These are phyloP conservation scores for Aspergillus panamensis DNA, from an alignment of 495 filamentous ascomycete genomes.

Conservation along the genomic window DNA sequence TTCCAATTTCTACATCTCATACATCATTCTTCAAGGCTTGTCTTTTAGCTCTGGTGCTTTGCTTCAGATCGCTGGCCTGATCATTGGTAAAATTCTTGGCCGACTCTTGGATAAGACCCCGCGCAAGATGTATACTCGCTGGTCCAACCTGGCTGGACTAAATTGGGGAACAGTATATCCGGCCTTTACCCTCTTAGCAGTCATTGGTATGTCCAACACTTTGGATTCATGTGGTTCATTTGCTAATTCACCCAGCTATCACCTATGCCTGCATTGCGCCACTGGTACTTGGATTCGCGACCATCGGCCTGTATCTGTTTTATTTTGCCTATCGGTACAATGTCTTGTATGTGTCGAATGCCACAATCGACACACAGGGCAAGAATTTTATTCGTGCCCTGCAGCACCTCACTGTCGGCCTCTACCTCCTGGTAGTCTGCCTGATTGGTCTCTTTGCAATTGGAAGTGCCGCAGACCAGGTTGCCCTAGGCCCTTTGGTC, in stretches of 20 bases:
- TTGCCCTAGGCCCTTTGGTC: constrained; percentile 67
- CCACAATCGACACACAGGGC: constrained; percentile 85
- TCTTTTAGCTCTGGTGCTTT: constrained; percentile 73
- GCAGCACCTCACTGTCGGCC: constrained; percentile 84
- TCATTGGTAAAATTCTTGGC: constrained; percentile 75
- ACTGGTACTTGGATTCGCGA: constrained; percentile 81
- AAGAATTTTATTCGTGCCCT: constrained; percentile 83
- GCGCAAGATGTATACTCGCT: constrained; percentile 69
- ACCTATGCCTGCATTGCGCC: constrained; percentile 90
- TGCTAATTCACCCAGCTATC: constrained; percentile 52
- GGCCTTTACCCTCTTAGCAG: constrained; percentile 75
- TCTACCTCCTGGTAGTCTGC: constrained; percentile 81
- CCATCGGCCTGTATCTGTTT: constrained; percentile 78
- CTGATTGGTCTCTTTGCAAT: constrained; percentile 89
- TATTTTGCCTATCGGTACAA: constrained; percentile 97
- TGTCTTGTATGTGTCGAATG: constrained; percentile 84
- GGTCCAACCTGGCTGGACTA: constrained; percentile 58
- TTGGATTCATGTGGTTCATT: neutral
- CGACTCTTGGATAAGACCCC: constrained; percentile 67
- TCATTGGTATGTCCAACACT: constrained; percentile 54
- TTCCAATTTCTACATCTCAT: constrained; percentile 93
- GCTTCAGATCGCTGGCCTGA: constrained; percentile 72
- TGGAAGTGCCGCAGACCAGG: constrained; percentile 52
- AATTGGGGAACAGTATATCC: constrained; percentile 91
- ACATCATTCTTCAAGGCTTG: constrained; percentile 90